Conservation (phyloP, 768 basidiomycete genomes). For the Kwoniella pini region DNA sequence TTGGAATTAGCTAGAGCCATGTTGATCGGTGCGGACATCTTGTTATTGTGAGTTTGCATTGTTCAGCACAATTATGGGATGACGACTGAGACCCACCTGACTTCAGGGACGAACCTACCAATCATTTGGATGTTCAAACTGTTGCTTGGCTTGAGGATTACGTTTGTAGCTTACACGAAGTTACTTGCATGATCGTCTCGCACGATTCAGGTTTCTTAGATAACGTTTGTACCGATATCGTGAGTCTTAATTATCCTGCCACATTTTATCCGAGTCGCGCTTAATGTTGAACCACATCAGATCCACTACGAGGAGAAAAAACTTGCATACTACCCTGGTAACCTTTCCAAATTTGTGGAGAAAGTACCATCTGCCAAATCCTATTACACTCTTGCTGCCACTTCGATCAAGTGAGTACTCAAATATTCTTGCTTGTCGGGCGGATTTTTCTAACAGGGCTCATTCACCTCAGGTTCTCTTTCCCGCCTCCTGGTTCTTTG, state of each 20-base stretch:
- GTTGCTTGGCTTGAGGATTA: slow-evolving; percentile 92
- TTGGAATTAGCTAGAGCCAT: slow-evolving; percentile 93
- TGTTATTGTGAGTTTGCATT: slow-evolving; percentile 51
- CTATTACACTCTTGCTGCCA: slow-evolving; percentile 93
- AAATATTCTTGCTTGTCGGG: too few relatives aligned
- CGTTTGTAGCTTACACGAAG: slow-evolving; percentile 72
- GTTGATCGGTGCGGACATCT: slow-evolving; percentile 77
- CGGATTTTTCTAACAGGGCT: slow-evolving; percentile 1
- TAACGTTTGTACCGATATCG: slow-evolving; percentile 88
- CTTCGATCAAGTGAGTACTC: slow-evolving; percentile 69
- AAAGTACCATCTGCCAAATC: slow-evolving; percentile 90
- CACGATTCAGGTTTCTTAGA: slow-evolving; percentile 98
- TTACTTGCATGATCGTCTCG: slow-evolving; percentile 90
- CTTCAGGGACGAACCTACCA: slow-evolving; percentile 48
- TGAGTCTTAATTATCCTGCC: slow-evolving; percentile 19
- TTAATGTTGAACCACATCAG: not conserved
- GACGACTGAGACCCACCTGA: not conserved
- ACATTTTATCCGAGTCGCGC: not conserved
- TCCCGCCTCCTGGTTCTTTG: slow-evolving; percentile 91
- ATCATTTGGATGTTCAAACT: slow-evolving; percentile 62
- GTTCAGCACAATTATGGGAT: too few relatives aligned
- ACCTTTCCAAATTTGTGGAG: slow-evolving; percentile 84
- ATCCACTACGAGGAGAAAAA: slow-evolving; percentile 97
- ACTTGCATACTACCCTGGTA: slow-evolving; percentile 92
- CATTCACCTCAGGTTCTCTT: slow-evolving; percentile 63